Conservation (phyloP, 129 eudicot species). For the Glebionis coronaria region DNA sequence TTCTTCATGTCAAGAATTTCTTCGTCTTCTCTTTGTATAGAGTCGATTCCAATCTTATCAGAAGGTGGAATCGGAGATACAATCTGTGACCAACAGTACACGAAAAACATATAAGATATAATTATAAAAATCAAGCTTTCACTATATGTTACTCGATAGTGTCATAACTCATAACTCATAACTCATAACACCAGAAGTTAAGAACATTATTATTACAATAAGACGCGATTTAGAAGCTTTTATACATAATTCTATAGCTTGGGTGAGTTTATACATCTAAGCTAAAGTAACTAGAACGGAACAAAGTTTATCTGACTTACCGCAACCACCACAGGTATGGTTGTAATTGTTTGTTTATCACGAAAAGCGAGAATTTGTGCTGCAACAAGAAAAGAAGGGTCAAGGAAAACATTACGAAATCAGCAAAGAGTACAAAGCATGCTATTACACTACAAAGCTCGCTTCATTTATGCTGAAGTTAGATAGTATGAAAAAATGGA, state of each 20-base stretch:
- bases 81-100: conserved; percentile 40
- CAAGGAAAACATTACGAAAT: not conserved
- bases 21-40: conserved; percentile 82
- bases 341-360: conserved; percentile 58
- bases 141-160: no score
- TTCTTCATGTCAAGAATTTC: conserved; percentile 88
- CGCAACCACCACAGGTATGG: conserved; percentile 85
- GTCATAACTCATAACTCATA: no score
- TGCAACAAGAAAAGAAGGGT: conserved; percentile 34
- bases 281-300: no score
- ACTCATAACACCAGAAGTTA: no score
- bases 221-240: no score
- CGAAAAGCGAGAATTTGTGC: conserved; percentile 77
- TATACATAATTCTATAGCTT: no score
- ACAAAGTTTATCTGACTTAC: conserved; percentile 39
- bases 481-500: no score
- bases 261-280: not conserved
- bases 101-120: not conserved
- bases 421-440: no score
- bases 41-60: conserved; percentile 75
- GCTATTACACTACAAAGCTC: no score
- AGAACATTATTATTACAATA: no score
- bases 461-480: no score
- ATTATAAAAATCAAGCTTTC: not conserved
- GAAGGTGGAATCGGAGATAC: conserved; percentile 92